These are phyloP conservation scores for Orbilia ellipsospora DNA, from an alignment of 2,329 filamentous ascomycete genomes.

Conservation along the genomic window DNA sequence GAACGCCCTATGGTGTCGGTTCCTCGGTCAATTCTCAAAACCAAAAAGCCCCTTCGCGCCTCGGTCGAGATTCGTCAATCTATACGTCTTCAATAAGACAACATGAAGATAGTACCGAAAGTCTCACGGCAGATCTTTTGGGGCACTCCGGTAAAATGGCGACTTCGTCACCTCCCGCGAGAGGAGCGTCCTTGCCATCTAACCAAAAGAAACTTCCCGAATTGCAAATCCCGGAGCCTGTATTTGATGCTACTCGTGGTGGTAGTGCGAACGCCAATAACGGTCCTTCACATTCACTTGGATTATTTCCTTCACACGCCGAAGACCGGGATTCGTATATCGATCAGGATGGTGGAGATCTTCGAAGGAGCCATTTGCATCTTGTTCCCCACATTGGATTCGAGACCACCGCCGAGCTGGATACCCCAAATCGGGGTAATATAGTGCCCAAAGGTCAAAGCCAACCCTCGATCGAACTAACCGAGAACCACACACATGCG, in stretches of 20 bases:
- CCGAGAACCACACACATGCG: not conserved
- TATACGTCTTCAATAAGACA: conserved; percentile 57
- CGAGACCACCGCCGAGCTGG: conserved; percentile 27
- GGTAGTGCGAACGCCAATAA: conserved; percentile 17
- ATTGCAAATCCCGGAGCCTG: conserved; percentile 28
- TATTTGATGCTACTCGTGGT: conserved; percentile 41
- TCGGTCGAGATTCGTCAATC: conserved; percentile 57
- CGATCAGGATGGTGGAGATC: conserved; percentile 44
- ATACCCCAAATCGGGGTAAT: conserved; percentile 12
- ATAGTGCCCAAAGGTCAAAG: not conserved
- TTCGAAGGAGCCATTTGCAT: conserved; percentile 51
- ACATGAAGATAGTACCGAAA: conserved; percentile 56
- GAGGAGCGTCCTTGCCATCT: conserved; percentile 54
- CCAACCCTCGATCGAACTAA: conserved; percentile 16
- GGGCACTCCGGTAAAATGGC: conserved; percentile 49
- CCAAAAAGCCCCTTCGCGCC: not conserved
- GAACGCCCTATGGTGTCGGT: conserved; percentile 42
- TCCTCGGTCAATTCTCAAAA: conserved; percentile 25
- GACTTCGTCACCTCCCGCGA: conserved; percentile 54
- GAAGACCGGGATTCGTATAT: conserved; percentile 52
- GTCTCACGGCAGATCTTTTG: conserved; percentile 50
- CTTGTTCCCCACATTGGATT: conserved; percentile 47
- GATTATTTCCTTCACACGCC: conserved; percentile 27
- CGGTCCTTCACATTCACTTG: conserved; percentile 15
- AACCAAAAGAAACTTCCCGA: conserved; percentile 51